Evolutionary conservation across 1,139 yeast species (phyloP).

Genomic region (Zygosaccharomyces pseudobailii): DNA sequence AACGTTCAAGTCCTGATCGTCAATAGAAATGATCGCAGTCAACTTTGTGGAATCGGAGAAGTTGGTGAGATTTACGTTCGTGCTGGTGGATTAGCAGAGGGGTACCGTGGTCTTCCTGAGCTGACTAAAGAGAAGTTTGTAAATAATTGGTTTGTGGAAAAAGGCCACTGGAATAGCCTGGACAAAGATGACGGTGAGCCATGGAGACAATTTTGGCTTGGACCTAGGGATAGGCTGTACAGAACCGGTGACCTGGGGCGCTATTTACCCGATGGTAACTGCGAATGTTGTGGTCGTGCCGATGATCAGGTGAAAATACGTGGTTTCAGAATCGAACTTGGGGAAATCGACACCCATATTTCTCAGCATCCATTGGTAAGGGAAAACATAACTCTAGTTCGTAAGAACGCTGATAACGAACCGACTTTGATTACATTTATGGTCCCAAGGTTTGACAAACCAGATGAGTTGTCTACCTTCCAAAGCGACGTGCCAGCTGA

Average conservation of each 20-base stretch:
- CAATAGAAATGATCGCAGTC: conserved; percentile 79
- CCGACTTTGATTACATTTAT: conserved; percentile 86
- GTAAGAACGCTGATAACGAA: conserved; percentile 88
- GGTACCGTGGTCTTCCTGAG: conserved; percentile 88
- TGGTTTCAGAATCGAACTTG: conserved; percentile 96
- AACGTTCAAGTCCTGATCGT: conserved; percentile 93
- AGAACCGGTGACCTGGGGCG: conserved; percentile 98
- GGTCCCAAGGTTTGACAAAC: conserved; percentile 69
- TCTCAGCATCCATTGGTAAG: conserved; percentile 89
- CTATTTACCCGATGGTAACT: conserved; percentile 93
- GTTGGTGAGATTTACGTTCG: conserved; percentile 97
- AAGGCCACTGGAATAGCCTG: conserved; percentile 51
- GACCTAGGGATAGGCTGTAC: conserved; percentile 92
- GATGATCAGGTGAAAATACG: conserved; percentile 98
- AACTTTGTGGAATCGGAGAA: conserved; percentile 96
- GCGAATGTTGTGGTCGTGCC: conserved; percentile 98
- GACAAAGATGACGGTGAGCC: conserved; percentile 48
- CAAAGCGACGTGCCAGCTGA: conserved; percentile 39
- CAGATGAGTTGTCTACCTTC: conserved; percentile 38
- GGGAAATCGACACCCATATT: conserved; percentile 95
- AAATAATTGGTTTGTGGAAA: conserved; percentile 79
- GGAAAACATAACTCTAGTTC: conserved; percentile 88
- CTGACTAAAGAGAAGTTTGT: conserved; percentile 83
- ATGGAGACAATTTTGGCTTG: conserved; percentile 83
- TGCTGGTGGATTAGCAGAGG: conserved; percentile 97